These are phyloP conservation scores for Cladophialophora bantiana DNA, from an alignment of 2,329 filamentous ascomycete species.

Conservation along the genomic window DNA sequence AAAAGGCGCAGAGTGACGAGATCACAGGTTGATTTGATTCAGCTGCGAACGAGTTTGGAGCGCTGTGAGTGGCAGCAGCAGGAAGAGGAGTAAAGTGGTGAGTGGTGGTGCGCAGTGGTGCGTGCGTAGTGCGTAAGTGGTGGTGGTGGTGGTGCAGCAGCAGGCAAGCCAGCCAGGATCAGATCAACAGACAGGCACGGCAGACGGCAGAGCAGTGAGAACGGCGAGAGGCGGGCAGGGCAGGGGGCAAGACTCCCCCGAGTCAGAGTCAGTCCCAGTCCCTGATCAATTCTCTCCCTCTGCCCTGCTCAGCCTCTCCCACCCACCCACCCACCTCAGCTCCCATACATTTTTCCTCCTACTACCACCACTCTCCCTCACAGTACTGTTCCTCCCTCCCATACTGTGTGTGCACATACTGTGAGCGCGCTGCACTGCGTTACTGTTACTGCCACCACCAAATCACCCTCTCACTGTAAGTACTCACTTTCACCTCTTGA, in stretches of 20 bases:
- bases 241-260: too few species aligned
- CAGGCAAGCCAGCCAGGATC: too few species aligned
- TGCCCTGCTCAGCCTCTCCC: conserved; percentile 8
- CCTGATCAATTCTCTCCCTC: neutral
- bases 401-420: conserved; percentile 16
- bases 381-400: conserved; percentile 20
- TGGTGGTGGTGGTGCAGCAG: neutral
- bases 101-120: neutral
- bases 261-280: too few species aligned
- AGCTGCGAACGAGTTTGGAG: conserved; percentile 14
- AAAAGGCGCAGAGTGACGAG: conserved; percentile 1
- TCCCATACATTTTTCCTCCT: conserved; percentile 24
- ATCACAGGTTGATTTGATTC: conserved; percentile 19
- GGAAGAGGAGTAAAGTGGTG: neutral
- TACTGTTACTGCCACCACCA: conserved; percentile 24
- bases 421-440: conserved; percentile 23
- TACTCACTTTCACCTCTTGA: conserved; percentile 33
- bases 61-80: conserved; percentile 13
- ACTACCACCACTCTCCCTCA: conserved; percentile 23
- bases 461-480: conserved; percentile 33
- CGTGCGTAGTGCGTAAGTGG: too few species aligned
- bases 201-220: too few species aligned
- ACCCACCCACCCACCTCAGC: conserved; percentile 8
- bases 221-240: too few species aligned
- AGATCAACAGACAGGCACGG: too few species aligned